Base-by-base conservation (phyloP, 805 yeast species). In the Maudiozyma serrabonitensis region DNA sequence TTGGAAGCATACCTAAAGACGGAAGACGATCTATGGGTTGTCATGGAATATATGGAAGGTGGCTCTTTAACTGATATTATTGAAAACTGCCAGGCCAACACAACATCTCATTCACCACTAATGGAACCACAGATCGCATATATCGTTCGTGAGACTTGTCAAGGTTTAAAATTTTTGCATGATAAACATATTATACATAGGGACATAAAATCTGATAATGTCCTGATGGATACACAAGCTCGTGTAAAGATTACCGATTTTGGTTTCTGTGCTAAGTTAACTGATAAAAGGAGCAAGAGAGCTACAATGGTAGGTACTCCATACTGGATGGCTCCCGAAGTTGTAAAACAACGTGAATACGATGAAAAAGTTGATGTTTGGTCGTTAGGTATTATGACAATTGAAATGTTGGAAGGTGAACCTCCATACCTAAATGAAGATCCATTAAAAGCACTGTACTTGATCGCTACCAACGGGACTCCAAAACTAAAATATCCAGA, bases 261-360 rank as follows among this genome's bases (percentile, higher is more conserved):
- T 67, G 96, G 96, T 0, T 93, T 91, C 73, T 93, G 99, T 71
- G 99, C 99, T 0, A 95, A 89, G 68, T 70, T 86, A 56, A 86
- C 87, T 15, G 90, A 85, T 49, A 80, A 81, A 56, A 84, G 87
- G 64, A 79, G 85, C 47, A 90, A 91, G 66, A 81, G 99, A 62
- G 95, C 96, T 7, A 93, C 99, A 2, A 87, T 93, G 95, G 99
- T 93, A 18, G 99, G 99, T 35, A 93, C 99, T 0, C 99, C 99
- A 13, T 93, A 93, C 65, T 93, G 99, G 99, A 93, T 93, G 99
- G 99, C 99, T 0, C 99, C 99, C 1, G 99, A 93, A 68, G 98
- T 93, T 47, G 97, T 93, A 25, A 83, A 89, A 49, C 84, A 95
- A 55, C 88, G 89, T 65, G 97, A 90, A 60, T 93, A 93, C 62